phyloP scores from a whole-genome alignment of 2,329 filamentous ascomycete genomes.

The Ramularia collo-cygni region DNA sequence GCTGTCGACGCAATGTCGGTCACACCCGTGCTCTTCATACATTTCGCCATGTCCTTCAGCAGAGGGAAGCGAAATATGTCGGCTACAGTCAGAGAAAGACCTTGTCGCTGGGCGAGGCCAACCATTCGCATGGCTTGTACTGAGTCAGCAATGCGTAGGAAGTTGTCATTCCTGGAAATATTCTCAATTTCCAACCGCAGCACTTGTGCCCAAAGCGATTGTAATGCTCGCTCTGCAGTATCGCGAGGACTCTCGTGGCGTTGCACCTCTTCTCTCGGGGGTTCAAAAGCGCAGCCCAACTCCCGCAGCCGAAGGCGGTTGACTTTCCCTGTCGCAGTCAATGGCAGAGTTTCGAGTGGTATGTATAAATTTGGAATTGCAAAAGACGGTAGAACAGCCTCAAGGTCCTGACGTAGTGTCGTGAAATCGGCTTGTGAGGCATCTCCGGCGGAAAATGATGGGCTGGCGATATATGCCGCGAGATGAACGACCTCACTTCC shows the following conservation, averaged over 20 bases:
- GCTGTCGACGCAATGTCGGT: background rate
- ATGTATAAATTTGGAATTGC: slow-evolving; percentile 73
- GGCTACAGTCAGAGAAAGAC: slow-evolving; percentile 17
- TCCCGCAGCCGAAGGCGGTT: slow-evolving; percentile 43
- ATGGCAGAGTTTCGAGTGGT: slow-evolving; percentile 60
- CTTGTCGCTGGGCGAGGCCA: slow-evolving; percentile 30
- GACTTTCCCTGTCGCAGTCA: slow-evolving; percentile 67
- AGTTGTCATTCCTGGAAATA: slow-evolving; percentile 13
- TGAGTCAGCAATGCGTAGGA: slow-evolving; percentile 40
- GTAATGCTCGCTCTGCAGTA: background rate
- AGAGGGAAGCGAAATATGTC: slow-evolving; percentile 32
- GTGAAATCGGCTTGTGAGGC: background rate
- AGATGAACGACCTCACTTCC: background rate
- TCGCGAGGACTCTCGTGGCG: background rate
- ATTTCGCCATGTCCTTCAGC: slow-evolving; percentile 3
- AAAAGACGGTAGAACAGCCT: slow-evolving; percentile 42
- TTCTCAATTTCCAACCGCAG: background rate
- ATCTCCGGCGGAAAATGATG: background rate
- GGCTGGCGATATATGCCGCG: too few species aligned
- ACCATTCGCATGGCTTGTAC: slow-evolving; percentile 41
- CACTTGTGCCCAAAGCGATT: background rate
- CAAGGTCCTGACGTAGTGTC: background rate
- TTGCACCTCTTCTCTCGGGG: background rate
- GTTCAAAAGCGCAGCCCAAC: background rate
- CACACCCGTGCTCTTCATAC: background rate